Evolutionary conservation across 371 early-diverging fungal species (phyloP).

Genomic region (Mucor piriformis): DNA sequence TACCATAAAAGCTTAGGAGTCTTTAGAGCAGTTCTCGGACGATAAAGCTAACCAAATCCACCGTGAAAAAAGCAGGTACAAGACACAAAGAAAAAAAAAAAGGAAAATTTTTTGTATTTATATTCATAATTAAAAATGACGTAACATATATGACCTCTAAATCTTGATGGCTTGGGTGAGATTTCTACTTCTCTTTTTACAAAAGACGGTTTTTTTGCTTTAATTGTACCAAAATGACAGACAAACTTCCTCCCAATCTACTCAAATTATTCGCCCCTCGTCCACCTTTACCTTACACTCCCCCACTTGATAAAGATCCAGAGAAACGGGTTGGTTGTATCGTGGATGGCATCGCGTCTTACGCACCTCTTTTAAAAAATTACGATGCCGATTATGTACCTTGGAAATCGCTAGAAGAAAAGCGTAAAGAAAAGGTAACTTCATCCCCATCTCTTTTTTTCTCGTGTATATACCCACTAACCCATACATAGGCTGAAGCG

Average conservation of each 20-base stretch:
- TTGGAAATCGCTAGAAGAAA: constrained; percentile 70
- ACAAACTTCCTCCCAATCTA: constrained; percentile 83
- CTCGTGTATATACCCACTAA: too few relatives aligned
- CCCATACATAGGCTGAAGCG: constrained; percentile 46
- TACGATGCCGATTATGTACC: constrained; percentile 81
- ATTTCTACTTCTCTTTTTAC: not conserved
- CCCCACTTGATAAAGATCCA: constrained; percentile 80
- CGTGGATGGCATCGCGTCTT: constrained; percentile 69
- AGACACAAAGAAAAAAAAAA: not conserved
- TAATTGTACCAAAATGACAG: constrained; percentile 72
- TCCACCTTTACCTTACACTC: constrained; percentile 74
- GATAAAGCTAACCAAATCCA: too few relatives aligned
- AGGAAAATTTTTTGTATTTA: not conserved
- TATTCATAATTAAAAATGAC: too few relatives aligned
- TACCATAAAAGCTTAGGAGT: too few relatives aligned
- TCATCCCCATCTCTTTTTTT: not conserved
- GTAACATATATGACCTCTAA: too few relatives aligned
- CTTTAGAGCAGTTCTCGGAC: too few relatives aligned
- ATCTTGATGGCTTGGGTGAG: too few relatives aligned
- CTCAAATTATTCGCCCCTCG: constrained; percentile 91
- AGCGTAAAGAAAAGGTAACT: constrained; percentile 72
- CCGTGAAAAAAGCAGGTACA: too few relatives aligned
- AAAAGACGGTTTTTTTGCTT: too few relatives aligned
- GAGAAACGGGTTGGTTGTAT: constrained; percentile 63
- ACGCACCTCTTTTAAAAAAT: constrained; percentile 58